Evolutionary conservation across 345 rosid species (phyloP).

Genomic region (Eucalyptus microcorys): DNA sequence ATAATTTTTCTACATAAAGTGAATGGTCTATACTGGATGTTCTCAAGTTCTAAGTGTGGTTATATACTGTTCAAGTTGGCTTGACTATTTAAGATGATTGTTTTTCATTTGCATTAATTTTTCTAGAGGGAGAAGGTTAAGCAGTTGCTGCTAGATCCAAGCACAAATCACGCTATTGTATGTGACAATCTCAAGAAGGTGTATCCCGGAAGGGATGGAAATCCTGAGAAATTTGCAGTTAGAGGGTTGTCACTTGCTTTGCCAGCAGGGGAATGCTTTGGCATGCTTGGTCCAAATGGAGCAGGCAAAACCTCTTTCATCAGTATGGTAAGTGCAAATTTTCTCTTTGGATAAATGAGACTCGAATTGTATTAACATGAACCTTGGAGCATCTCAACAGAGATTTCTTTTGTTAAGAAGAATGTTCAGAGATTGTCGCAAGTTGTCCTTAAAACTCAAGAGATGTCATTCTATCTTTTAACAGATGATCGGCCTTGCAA

Average conservation of each 20-base stretch:
- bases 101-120: neutral
- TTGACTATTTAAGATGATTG: neutral
- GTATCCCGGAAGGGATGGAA: slow-evolving; percentile 86
- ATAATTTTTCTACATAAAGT: neutral
- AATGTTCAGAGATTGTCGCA: neutral
- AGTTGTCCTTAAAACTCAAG: neutral
- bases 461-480: neutral
- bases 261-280: slow-evolving; percentile 92
- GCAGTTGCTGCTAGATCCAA: slow-evolving; percentile 45
- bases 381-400: neutral
- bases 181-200: slow-evolving; percentile 67
- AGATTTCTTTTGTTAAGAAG: neutral
- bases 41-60: neutral
- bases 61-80: neutral
- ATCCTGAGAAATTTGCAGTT: slow-evolving; percentile 78
- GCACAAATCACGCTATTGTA: slow-evolving; percentile 43
- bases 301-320: slow-evolving; percentile 98
- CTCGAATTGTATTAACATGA: neutral
- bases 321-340: slow-evolving; percentile 54
- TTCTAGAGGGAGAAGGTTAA: slow-evolving; percentile 72
- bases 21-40: neutral
- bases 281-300: slow-evolving; percentile 97
- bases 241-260: slow-evolving; percentile 84
- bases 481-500: slow-evolving; percentile 91
- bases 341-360: neutral